Percentiles rank a stretch among this genome's conserved stretches.
These are phyloP conservation scores for Martiniozyma asiatica DNA, from an alignment of 1,139 yeast genomes.

Conservation along the genomic window DNA sequence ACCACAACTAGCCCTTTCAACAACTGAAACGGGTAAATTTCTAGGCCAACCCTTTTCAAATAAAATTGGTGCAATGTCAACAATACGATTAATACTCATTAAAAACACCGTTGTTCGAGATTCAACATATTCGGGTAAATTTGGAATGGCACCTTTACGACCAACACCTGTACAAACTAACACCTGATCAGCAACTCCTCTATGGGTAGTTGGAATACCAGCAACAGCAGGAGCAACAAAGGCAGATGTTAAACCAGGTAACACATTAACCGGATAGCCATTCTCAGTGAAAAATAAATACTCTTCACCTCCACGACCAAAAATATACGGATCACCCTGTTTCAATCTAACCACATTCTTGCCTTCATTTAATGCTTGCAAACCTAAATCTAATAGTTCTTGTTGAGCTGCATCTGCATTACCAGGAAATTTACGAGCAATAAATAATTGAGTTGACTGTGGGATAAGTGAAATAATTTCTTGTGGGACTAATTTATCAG, in stretches of 20 bases:
- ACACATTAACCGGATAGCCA: constrained; percentile 61
- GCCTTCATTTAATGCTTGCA: constrained; percentile 52
- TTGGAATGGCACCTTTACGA: constrained; percentile 71
- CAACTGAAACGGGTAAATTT: constrained; percentile 66
- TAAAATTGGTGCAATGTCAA: constrained; percentile 51
- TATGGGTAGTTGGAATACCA: constrained; percentile 79
- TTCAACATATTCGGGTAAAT: constrained; percentile 59
- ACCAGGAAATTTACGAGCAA: constrained; percentile 93
- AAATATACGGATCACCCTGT: constrained; percentile 96
- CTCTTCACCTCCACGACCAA: constrained; percentile 97
- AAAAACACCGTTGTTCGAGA: constrained; percentile 76
- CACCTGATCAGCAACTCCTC: constrained; percentile 89
- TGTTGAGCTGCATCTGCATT: constrained; percentile 91
- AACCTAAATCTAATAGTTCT: constrained; percentile 62
- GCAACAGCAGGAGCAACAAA: constrained; percentile 83
- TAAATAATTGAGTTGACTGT: constrained; percentile 55
- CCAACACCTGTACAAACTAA: constrained; percentile 94
- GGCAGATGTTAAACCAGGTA: constrained; percentile 88
- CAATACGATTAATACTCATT: constrained; percentile 82
- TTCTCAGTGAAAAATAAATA: constrained; percentile 50
- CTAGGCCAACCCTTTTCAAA: constrained; percentile 50
- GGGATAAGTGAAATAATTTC: constrained; percentile 78
- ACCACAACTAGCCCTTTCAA: constrained; percentile 88
- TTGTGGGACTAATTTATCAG: constrained; percentile 89
- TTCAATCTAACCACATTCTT: constrained; percentile 76